Evolutionary conservation across 2,329 filamentous ascomycete genomes (phyloP), one percentile per base, ranked within the genome.

Genomic region (Daldinia sp.): DNA sequence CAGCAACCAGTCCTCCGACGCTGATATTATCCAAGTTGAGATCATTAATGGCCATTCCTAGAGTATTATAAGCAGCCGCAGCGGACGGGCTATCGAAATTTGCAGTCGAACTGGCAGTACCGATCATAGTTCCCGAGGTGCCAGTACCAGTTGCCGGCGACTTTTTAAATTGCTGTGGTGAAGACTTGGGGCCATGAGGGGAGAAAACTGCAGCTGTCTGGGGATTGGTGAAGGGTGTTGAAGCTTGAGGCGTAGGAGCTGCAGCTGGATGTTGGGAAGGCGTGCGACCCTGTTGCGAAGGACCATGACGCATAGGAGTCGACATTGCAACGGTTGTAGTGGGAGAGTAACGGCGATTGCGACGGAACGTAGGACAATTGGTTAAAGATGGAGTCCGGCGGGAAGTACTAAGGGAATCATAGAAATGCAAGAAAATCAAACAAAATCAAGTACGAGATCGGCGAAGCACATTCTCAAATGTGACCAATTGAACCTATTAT

Each of bases 1-100:
- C 74, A 3, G 78, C 75, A 5, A 80, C 79, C 29, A 85, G 74
- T 0, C 80, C 81, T 1, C 79, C 77, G 17, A 85, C 80, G 10
- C 80, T 80, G 39, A 87, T 78, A 49, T 81, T 79, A 50, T 85
- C 83, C 13, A 87, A 76, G 9, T 78, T 77, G 17, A 87, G 81
- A 63, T 88, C 86, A 53, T 77, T 78, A n/a, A 88, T 81, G 0
- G 50, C 7, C 51, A 67, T 61, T 1, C 80, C 82, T 47, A 87
- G 74, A 2, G 81, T 82, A 1, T 84, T 85, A 71, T 89, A 82
- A 0, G 87, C 86, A 3, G 87, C 86, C 1, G 86, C 85, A 0
- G 87, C 86, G 21, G 84, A 85, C 1, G 87, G 87, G 66, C 86
- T 89, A 71, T 90, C 87, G 70, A 88, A 90, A 72, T 83, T 87